Percentiles rank a stretch among this genome's conserved stretches.
These are phyloP conservation scores for Ceriops tagal DNA, from an alignment of 345 rosid genomes.

Conservation along the genomic window DNA sequence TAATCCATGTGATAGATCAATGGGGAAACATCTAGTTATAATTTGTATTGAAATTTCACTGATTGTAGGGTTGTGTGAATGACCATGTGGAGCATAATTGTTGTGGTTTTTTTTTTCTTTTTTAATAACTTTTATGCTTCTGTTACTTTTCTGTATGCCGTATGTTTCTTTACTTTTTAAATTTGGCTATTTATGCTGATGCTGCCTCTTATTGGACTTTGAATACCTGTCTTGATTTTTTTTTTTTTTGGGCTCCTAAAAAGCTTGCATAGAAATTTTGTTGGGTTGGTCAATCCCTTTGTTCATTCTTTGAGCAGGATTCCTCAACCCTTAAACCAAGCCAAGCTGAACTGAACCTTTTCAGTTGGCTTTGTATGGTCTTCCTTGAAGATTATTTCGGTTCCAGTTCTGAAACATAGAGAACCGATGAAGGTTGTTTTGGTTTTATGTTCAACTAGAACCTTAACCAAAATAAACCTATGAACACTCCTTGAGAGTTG, in stretches of 20 bases:
- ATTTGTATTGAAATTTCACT: no score
- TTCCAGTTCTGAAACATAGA: conserved; percentile 16
- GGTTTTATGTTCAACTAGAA: conserved; percentile 10
- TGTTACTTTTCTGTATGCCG: background rate
- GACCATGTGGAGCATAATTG: no score
- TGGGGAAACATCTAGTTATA: no score
- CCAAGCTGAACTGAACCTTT: conserved; percentile 10
- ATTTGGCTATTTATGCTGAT: background rate
- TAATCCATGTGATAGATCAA: no score
- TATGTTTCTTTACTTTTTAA: background rate
- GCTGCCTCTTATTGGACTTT: background rate
- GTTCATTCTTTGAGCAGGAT: conserved; percentile 30
- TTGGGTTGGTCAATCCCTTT: conserved; percentile 24
- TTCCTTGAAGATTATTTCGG: conserved; percentile 17
- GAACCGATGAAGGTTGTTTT: conserved; percentile 23
- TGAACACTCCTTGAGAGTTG: conserved; percentile 1
- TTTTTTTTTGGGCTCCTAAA: background rate
- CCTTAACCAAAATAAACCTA: conserved; percentile 17
- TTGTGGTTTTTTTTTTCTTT: no score
- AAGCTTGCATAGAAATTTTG: background rate
- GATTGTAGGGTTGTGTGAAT: no score
- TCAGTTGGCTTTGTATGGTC: conserved; percentile 15
- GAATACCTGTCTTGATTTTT: background rate
- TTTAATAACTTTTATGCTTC: background rate
- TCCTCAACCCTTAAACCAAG: conserved; percentile 21